Percentiles rank a stretch among this genome's conserved stretches.
Conservation (phyloP, 1,139 yeast species). For the Yamadazyma atlantica region DNA sequence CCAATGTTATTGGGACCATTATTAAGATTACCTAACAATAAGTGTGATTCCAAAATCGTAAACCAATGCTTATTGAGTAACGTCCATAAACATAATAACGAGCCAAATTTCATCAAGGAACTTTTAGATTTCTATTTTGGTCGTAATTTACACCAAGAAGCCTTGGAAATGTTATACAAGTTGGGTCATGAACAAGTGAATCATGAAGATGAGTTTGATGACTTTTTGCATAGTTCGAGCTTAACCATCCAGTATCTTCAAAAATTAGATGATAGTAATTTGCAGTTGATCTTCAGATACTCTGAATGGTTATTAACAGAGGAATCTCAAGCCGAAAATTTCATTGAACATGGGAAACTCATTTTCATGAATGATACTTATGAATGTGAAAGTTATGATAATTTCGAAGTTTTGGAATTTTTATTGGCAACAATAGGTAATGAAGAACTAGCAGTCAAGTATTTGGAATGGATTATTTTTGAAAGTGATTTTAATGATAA, state of each 20-base stretch:
- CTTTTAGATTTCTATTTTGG: conserved; percentile 78
- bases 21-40: conserved; percentile 67
- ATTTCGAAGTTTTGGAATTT: conserved; percentile 52
- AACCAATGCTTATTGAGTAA: conserved; percentile 47
- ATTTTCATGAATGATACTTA: conserved; percentile 70
- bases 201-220: conserved; percentile 24
- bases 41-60: conserved; percentile 68
- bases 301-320: conserved; percentile 54
- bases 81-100: conserved; percentile 29
- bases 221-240: conserved; percentile 40
- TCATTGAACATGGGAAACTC: conserved; percentile 40
- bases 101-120: conserved; percentile 58
- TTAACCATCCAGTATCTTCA: conserved; percentile 67
- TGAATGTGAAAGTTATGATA: conserved; percentile 61
- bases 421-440: conserved; percentile 26
- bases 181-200: conserved; percentile 28
- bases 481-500: conserved; percentile 45
- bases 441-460: conserved; percentile 44
- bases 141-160: conserved; percentile 61
- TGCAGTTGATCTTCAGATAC: conserved; percentile 60
- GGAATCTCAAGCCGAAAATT: conserved; percentile 16
- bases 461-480: conserved; percentile 57
- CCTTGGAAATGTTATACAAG: conserved; percentile 57
- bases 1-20: conserved; percentile 82
- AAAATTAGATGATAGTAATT: conserved; percentile 49